Percentiles rank a stretch among this genome's conserved stretches.
These are phyloP conservation scores for Fusarium hainanense DNA, from an alignment of 2,329 filamentous ascomycete genomes.

Conservation along the genomic window DNA sequence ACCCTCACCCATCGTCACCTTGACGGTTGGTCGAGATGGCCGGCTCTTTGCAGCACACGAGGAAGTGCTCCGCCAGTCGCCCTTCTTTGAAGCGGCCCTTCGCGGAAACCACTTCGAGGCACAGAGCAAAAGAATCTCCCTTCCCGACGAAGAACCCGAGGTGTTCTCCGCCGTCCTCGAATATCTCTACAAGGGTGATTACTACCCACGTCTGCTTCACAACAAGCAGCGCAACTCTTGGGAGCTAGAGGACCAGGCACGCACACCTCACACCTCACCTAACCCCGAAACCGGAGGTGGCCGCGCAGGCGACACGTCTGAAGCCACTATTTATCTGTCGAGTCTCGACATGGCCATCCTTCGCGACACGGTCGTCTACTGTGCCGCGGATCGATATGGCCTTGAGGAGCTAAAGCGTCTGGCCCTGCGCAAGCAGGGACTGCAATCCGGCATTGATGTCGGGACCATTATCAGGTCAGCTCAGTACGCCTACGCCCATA, in stretches of 20 bases:
- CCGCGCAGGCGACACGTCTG: constrained; percentile 59
- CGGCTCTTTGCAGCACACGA: constrained; percentile 95
- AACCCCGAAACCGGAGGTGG: constrained; percentile 61
- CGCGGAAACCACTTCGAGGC: constrained; percentile 78
- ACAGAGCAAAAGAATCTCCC: constrained; percentile 82
- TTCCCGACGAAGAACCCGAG: constrained; percentile 83
- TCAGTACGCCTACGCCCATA: constrained; percentile 95
- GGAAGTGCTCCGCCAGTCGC: constrained; percentile 86
- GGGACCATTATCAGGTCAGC: constrained; percentile 91
- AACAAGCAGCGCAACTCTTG: constrained; percentile 88
- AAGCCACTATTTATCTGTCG: constrained; percentile 74
- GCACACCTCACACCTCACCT: constrained; percentile 62
- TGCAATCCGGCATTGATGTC: constrained; percentile 92
- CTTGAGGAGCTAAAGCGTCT: constrained; percentile 92
- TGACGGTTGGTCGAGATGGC: constrained; percentile 85
- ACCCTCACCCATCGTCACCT: constrained; percentile 82
- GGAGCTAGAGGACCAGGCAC: constrained; percentile 79
- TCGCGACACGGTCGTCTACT: constrained; percentile 94
- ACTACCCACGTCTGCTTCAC: constrained; percentile 88
- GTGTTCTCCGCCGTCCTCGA: constrained; percentile 94
- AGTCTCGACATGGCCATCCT: constrained; percentile 81
- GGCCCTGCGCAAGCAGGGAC: constrained; percentile 91
- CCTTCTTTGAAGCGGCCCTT: constrained; percentile 81
- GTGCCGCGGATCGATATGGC: constrained; percentile 88
- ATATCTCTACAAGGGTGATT: constrained; percentile 97